Evolutionary conservation across 306 rosid species (phyloP).

Genomic region (Crotalaria pallida): DNA sequence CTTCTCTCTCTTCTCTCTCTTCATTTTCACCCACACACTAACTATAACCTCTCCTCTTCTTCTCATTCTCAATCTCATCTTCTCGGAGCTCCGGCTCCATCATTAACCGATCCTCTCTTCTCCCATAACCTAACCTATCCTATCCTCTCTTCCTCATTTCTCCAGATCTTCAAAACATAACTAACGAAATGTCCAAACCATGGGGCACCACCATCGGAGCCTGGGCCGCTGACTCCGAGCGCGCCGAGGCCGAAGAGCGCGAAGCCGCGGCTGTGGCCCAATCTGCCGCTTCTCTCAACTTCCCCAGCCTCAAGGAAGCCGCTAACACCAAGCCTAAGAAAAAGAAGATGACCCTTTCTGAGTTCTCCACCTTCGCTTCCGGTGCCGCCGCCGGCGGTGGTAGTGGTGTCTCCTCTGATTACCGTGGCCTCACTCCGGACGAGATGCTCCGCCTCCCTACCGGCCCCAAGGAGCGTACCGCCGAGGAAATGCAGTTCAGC

Average conservation of each 20-base stretch:
- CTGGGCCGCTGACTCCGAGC: slow-evolving; percentile 97
- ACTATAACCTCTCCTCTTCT: slow-evolving; percentile 13
- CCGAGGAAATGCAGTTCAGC: slow-evolving; percentile 67
- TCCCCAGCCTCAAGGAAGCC: slow-evolving; percentile 81
- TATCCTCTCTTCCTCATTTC: not conserved
- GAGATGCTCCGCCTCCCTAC: slow-evolving; percentile 87
- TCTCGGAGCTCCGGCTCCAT: slow-evolving; percentile 78
- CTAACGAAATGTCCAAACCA: slow-evolving; percentile 60
- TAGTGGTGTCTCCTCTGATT: not conserved
- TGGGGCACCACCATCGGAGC: slow-evolving; percentile 78
- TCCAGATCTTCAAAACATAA: slow-evolving; percentile 38
- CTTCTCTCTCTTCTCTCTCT: no score
- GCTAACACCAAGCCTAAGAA: slow-evolving; percentile 66
- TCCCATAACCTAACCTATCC: not conserved
- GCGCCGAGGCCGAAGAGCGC: slow-evolving; percentile 79
- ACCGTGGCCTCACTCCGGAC: slow-evolving; percentile 50
- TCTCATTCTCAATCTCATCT: slow-evolving; percentile 33
- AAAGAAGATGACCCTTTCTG: slow-evolving; percentile 53
- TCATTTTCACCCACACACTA: not conserved
- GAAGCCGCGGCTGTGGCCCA: slow-evolving; percentile 35
- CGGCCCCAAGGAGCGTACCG: slow-evolving; percentile 71
- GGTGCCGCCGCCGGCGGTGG: slow-evolving; percentile 1
- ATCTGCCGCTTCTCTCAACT: slow-evolving; percentile 42
- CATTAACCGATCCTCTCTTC: slow-evolving; percentile 67
- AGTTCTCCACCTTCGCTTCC: slow-evolving; percentile 15